Conservation (phyloP, 768 basidiomycete species). For the Hygrocybe punicea region DNA sequence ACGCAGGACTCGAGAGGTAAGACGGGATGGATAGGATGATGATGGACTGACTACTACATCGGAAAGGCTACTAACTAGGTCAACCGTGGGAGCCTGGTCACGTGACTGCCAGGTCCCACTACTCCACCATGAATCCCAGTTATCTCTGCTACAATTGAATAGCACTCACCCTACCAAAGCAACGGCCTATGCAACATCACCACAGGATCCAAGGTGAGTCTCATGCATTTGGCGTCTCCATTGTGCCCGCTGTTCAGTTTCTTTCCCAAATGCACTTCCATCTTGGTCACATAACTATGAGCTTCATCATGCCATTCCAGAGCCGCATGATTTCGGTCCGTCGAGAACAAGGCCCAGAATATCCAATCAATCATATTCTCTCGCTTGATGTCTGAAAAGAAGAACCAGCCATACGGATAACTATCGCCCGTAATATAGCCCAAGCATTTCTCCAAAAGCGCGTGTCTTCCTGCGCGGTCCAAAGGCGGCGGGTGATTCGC, state of each 20-base stretch:
- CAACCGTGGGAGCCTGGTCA: too few species aligned
- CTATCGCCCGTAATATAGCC: constrained; percentile 29
- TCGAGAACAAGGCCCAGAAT: constrained; percentile 60
- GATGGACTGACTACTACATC: too few species aligned
- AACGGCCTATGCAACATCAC: constrained; percentile 53
- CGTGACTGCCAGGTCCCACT: too few species aligned
- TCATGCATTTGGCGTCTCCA: constrained; percentile 42
- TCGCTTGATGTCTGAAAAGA: constrained; percentile 36
- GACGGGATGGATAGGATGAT: too few species aligned
- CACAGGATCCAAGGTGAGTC: constrained; percentile 57
- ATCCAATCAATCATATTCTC: constrained; percentile 59
- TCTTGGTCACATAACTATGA: constrained; percentile 39
- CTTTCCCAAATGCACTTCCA: constrained; percentile 43
- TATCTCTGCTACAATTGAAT: neutral
- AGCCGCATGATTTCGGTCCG: constrained; percentile 28
- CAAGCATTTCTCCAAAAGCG: constrained; percentile 50
- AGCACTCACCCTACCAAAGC: constrained; percentile 58
- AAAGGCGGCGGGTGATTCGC: constrained; percentile 36
- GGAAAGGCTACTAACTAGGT: too few species aligned
- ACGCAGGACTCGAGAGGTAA: too few species aligned
- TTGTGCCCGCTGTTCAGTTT: constrained; percentile 43
- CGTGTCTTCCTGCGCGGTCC: constrained; percentile 41
- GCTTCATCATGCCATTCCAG: constrained; percentile 51
- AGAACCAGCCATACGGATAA: constrained; percentile 53
- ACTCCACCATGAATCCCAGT: neutral